phyloP scores from a whole-genome alignment of 768 basidiomycete genomes.

The Trametes elegans region DNA sequence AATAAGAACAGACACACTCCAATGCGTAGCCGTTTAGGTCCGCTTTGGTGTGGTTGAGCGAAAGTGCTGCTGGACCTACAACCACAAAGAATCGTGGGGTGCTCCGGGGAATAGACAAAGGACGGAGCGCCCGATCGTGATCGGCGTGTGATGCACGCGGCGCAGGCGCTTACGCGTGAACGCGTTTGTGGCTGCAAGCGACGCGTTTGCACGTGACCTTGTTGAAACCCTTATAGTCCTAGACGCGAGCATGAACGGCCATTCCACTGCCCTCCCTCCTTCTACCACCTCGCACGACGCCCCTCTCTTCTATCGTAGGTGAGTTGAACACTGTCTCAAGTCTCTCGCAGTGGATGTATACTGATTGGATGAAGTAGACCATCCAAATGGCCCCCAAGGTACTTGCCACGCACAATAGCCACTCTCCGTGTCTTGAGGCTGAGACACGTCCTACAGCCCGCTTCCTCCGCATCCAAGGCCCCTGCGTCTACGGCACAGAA shows the following conservation, averaged over 20 bases:
- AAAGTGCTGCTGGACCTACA: background rate
- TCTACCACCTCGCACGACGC: conserved; percentile 20
- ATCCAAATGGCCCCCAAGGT: conserved; percentile 31
- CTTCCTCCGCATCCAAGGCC: conserved; percentile 58
- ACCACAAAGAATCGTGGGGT: background rate
- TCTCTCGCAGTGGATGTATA: background rate
- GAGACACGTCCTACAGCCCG: conserved; percentile 31
- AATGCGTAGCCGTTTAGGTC: background rate
- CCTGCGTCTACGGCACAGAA: conserved; percentile 46
- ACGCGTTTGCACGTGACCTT: conserved; percentile 25
- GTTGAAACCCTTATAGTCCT: conserved; percentile 24
- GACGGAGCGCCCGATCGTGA: background rate
- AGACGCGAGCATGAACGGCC: conserved; percentile 14
- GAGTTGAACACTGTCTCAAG: background rate
- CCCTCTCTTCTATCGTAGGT: conserved; percentile 13
- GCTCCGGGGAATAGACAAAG: conserved; percentile 5
- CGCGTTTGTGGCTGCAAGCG: conserved; percentile 22
- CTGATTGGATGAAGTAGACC: conserved; percentile 5
- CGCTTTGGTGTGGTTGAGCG: background rate
- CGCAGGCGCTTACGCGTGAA: conserved; percentile 18
- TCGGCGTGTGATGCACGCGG: background rate
- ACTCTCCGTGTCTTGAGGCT: background rate
- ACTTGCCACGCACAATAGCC: conserved; percentile 6
- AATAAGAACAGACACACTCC: background rate
- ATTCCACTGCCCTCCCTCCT: conserved; percentile 19